Evolutionary conservation across 2,329 filamentous ascomycete genomes (phyloP).

Genomic region (Cytospora piceae): DNA sequence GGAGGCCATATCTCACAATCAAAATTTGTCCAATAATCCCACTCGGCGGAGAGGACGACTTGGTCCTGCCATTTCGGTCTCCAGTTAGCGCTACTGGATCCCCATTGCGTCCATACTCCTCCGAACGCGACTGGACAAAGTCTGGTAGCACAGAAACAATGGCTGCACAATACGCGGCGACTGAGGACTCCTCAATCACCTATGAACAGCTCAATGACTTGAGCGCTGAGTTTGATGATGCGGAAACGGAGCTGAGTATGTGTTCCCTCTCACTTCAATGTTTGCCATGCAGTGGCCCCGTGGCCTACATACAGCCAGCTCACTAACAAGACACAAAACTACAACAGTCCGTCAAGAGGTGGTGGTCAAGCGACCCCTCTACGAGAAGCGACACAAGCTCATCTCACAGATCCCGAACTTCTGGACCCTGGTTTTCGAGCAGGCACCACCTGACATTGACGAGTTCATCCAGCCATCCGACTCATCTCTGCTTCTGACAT

Average conservation of each 20-base stretch:
- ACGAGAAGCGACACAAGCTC: conserved; percentile 73
- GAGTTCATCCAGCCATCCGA: conserved; percentile 85
- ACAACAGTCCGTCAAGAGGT: conserved; percentile 72
- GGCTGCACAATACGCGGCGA: conserved; percentile 27
- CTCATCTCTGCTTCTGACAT: conserved; percentile 69
- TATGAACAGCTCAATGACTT: conserved; percentile 80
- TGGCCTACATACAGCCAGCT: not conserved
- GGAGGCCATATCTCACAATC: conserved; percentile 2
- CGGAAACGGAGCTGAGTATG: conserved; percentile 82
- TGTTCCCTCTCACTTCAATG: conserved; percentile 33
- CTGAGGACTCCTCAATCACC: conserved; percentile 52
- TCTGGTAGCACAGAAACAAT: conserved; percentile 19
- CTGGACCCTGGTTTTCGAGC: conserved; percentile 93
- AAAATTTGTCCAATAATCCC: conserved; percentile 16
- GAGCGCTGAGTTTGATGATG: conserved; percentile 82
- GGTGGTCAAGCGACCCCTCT: conserved; percentile 69
- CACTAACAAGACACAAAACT: conserved; percentile 22
- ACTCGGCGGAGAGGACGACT: conserved; percentile 18
- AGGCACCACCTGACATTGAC: conserved; percentile 83
- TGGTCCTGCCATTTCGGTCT: conserved; percentile 22
- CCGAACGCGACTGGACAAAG: conserved; percentile 3
- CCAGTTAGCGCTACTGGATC: conserved; percentile 6
- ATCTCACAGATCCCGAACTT: conserved; percentile 80
- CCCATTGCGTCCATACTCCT: not conserved
- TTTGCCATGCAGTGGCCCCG: not conserved